Conservation (phyloP, 2,329 filamentous ascomycete species). For the Epicoccum sorghinum region DNA sequence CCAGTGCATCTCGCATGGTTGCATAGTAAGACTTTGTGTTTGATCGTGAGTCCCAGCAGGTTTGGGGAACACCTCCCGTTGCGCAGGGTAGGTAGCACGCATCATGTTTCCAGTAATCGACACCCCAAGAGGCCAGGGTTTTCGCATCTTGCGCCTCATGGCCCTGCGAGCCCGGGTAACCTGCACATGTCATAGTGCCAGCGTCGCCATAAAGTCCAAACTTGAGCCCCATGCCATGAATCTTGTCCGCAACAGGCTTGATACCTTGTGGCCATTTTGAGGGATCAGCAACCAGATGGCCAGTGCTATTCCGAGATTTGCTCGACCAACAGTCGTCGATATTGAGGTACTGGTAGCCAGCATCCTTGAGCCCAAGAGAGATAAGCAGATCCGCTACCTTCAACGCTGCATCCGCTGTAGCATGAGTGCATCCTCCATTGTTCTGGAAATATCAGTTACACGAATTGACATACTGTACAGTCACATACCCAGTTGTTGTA, state of each 20-base stretch:
- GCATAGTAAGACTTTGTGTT: not conserved
- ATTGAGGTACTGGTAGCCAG: not conserved
- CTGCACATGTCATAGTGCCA: not conserved
- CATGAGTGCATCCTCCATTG: not conserved
- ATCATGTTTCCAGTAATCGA: not conserved
- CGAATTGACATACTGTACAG: not conserved
- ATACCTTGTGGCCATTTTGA: not conserved
- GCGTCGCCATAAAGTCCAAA: not conserved
- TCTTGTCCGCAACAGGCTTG: not conserved
- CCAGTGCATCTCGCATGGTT: not conserved
- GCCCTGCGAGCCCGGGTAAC: not conserved
- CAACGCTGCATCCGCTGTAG: not conserved
- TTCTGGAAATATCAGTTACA: not conserved
- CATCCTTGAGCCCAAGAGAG: not conserved
- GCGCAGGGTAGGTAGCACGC: not conserved
- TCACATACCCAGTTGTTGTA: not conserved
- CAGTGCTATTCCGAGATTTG: not conserved
- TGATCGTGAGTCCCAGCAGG: not conserved
- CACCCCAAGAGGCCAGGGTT: not conserved
- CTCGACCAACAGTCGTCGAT: not conserved
- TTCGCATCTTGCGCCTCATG: not conserved
- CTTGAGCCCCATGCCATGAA: not conserved
- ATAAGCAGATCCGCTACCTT: not conserved
- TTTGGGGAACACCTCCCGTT: not conserved
- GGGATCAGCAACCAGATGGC: not conserved